These are phyloP conservation scores for Chalaropsis thielavioides DNA, from an alignment of 2,329 filamentous ascomycete genomes.

Conservation along the genomic window DNA sequence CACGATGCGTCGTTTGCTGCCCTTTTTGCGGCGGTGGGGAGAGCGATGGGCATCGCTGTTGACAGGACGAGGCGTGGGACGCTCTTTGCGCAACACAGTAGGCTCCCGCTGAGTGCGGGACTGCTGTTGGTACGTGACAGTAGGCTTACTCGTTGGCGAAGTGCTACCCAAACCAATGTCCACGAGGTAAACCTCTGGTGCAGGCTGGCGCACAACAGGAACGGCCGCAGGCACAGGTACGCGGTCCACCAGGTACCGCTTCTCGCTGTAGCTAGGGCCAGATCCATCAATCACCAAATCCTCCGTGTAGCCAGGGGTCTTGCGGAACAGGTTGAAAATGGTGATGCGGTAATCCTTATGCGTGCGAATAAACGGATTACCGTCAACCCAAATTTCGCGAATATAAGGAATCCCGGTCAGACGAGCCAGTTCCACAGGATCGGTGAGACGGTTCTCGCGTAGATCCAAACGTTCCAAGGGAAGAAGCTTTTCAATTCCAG, in stretches of 20 bases:
- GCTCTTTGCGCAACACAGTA: constrained; percentile 42
- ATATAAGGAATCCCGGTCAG: constrained; percentile 85
- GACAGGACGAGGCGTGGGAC: constrained; percentile 36
- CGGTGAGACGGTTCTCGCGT: constrained; percentile 78
- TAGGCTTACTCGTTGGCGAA: constrained; percentile 40
- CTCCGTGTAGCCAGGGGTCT: constrained; percentile 75
- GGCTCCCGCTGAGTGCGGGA: constrained; percentile 3
- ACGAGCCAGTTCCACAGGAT: constrained; percentile 78
- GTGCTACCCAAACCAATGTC: constrained; percentile 32
- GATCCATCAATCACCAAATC: constrained; percentile 80
- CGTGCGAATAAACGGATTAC: constrained; percentile 82
- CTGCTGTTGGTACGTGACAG: constrained; percentile 33
- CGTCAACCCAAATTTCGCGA: constrained; percentile 79
- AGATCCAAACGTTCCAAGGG: constrained; percentile 84
- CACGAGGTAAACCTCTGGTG: constrained; percentile 46
- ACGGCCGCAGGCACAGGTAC: constrained; percentile 60
- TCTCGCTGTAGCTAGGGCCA: constrained; percentile 72
- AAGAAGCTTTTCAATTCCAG: constrained; percentile 75
- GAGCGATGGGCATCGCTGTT: constrained; percentile 44
- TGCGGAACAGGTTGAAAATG: constrained; percentile 92
- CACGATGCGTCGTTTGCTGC: constrained; percentile 44
- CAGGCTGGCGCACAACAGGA: constrained; percentile 59
- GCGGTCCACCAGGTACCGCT: constrained; percentile 69
- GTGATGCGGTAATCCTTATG: constrained; percentile 73
- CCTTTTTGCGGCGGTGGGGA: constrained; percentile 42